Evolutionary conservation across 2,329 filamentous ascomycete genomes (phyloP), one percentile per base, ranked within the genome.

Genomic region (Coniella vitis): DNA sequence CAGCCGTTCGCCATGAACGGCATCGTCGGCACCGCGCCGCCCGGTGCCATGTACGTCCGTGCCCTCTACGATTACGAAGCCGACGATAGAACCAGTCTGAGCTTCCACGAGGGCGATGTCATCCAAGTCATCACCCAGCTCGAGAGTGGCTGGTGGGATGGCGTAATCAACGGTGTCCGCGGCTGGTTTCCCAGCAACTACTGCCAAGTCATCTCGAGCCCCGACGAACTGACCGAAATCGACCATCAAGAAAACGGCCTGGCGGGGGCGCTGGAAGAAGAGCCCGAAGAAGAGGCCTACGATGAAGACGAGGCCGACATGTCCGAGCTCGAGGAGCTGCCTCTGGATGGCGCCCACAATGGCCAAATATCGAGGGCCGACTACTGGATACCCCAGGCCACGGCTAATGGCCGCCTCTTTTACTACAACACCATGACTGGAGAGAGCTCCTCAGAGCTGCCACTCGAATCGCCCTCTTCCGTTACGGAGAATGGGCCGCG

Each of bases 101-200:
- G 90, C 70, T 98, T 98, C 69, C 88, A 89, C 60, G 87, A 95
- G 66, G 93, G 93, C 62, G 93, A 98, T 69, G 83, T 97, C 58
- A 98, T 98, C 61, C 91, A 97, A 70, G 93, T 98, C 60, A 91
- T 98, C 60, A 98, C 93, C 46, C 91, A 96, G 70, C 77, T 97
- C 49, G 93, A 98, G 68, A 97, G 90, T 61, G 93, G 93, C 49
- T 98, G 93, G 93, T 98, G 93, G 93, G 93, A 98, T 70, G 93
- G 93, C 42, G 89, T 98, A 48, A 95, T 98, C 65, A 93, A 96
- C 62, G 89, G 90, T 51, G 87, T 95, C 58, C 84, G 93, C 64
- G 93, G 93, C 65, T 98, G 93, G 93, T 98, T 98, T 66, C 93
- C 93, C 34, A 97, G 91, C 75, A 98, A 98, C 68, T 98, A 98